A percentile compares a stretch with the other conserved stretches of the same genome.
These are phyloP conservation scores for Aspergillus carbonarius DNA, from an alignment of 2,329 filamentous ascomycete genomes.

Conservation along the genomic window DNA sequence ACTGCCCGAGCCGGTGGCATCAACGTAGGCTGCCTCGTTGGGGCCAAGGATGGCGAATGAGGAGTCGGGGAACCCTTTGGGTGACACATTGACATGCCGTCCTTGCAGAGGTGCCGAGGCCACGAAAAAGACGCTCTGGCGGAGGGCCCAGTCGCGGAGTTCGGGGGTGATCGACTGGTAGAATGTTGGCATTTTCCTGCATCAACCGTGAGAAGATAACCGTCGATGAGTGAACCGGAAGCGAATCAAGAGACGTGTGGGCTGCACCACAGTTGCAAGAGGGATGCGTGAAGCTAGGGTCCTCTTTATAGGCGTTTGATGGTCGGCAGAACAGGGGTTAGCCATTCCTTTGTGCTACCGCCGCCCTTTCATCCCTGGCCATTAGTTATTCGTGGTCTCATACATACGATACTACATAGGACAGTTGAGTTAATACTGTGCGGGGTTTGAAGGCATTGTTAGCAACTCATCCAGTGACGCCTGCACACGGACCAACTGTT, in stretches of 20 bases:
- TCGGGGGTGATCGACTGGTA: slow-evolving; percentile 56
- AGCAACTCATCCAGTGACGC: not conserved
- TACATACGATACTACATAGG: not conserved
- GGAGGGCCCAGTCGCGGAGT: slow-evolving; percentile 62
- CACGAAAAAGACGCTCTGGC: slow-evolving; percentile 73
- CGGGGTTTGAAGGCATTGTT: not conserved
- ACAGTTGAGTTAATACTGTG: not conserved
- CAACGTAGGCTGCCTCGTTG: slow-evolving; percentile 67
- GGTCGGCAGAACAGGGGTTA: not conserved
- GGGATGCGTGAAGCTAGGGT: not conserved
- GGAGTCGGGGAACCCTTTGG: slow-evolving; percentile 66
- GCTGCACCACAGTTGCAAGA: not conserved
- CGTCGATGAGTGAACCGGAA: not conserved
- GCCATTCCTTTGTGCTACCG: not conserved
- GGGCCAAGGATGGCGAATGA: slow-evolving; percentile 62
- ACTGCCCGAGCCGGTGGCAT: slow-evolving; percentile 71
- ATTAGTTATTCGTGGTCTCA: not conserved
- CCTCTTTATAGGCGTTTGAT: not conserved
- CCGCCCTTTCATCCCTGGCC: not conserved
- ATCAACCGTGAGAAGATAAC: not conserved
- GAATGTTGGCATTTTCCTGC: slow-evolving; percentile 57
- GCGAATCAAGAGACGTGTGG: not conserved
- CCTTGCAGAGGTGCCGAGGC: slow-evolving; percentile 68
- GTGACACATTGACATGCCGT: slow-evolving; percentile 71
- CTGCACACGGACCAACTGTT: not conserved